phyloP scores from a whole-genome alignment of 257 asterid genomes.

The Phtheirospermum japonicum region DNA sequence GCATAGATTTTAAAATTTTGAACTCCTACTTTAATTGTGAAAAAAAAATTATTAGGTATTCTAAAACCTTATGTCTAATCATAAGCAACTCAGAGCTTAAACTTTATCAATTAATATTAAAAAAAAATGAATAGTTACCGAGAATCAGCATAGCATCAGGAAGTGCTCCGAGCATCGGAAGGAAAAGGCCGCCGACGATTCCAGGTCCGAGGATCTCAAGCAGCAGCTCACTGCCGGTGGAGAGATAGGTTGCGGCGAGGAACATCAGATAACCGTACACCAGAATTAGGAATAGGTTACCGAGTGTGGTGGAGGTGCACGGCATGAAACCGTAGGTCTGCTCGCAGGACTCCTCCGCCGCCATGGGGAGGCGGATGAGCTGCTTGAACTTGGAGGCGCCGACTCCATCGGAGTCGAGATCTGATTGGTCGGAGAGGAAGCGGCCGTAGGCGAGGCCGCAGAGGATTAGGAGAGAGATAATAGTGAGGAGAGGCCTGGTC shows the following conservation, averaged over 20 bases:
- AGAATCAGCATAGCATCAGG: slow-evolving; percentile 95
- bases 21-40: background rate
- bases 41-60: too few relatives aligned
- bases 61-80: too few relatives aligned
- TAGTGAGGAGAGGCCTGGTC: slow-evolving; percentile 29
- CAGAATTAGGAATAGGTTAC: slow-evolving; percentile 63
- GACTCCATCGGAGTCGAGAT: slow-evolving; percentile 50
- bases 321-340: slow-evolving; percentile 90
- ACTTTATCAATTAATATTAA: background rate
- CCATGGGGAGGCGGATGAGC: slow-evolving; percentile 37
- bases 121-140: slow-evolving; percentile 33
- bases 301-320: slow-evolving; percentile 66
- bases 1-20: background rate
- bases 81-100: background rate
- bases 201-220: slow-evolving; percentile 93
- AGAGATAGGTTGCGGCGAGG: slow-evolving; percentile 71
- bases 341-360: slow-evolving; percentile 63
- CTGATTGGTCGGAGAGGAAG: slow-evolving; percentile 44
- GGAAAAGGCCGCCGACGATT: slow-evolving; percentile 74
- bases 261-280: slow-evolving; percentile 85
- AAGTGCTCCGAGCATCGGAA: slow-evolving; percentile 93
- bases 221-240: slow-evolving; percentile 81
- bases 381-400: slow-evolving; percentile 15
- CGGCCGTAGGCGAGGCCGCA: slow-evolving; percentile 48
- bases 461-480: slow-evolving; percentile 37